Percentiles rank a stretch among this genome's conserved stretches.
Evolutionary conservation across 257 asterid species (phyloP).

Genomic region (Linderniella brevidens): DNA sequence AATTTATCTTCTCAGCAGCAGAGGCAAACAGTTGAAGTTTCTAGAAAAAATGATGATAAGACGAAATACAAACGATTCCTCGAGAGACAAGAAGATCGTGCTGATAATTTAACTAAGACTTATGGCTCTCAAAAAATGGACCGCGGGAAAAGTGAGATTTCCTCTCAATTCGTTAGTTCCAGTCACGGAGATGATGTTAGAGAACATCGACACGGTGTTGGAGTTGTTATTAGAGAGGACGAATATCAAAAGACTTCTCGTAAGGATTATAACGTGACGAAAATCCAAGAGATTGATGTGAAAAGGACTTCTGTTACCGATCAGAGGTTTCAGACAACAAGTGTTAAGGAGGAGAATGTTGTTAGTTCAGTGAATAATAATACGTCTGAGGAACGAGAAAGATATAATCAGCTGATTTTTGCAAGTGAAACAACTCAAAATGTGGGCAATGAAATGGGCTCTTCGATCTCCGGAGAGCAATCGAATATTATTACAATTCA

Average conservation of each 20-base stretch:
- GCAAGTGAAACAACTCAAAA: too few species aligned
- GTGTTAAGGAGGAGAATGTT: constrained; percentile 21
- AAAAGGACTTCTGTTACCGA: constrained; percentile 24
- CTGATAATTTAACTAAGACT: constrained; percentile 17
- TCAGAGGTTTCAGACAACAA: constrained; percentile 27
- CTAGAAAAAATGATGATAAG: constrained; percentile 25
- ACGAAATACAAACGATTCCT: constrained; percentile 38
- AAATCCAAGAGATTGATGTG: constrained; percentile 31
- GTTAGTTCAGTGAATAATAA: constrained; percentile 17
- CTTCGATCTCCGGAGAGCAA: constrained; percentile 12
- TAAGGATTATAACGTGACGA: constrained; percentile 22
- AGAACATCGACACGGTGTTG: constrained; percentile 18
- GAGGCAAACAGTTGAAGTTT: constrained; percentile 19
- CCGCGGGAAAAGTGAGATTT: constrained; percentile 19
- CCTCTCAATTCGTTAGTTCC: constrained; percentile 20
- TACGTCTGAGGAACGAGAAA: constrained; percentile 24
- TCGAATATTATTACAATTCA: too few species aligned
- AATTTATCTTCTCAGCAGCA: constrained; percentile 18
- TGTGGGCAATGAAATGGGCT: constrained; percentile 20
- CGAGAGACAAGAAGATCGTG: constrained; percentile 20
- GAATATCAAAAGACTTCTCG: constrained; percentile 23
- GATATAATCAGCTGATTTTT: background rate
- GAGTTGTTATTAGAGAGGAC: constrained; percentile 26
- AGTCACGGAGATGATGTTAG: constrained; percentile 21
- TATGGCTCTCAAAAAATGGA: constrained; percentile 21